A percentile compares a stretch with the other conserved stretches of the same genome.
These are phyloP conservation scores for Ambrosia hybrid DNA, from an alignment of 140 eudicot species.

Conservation along the genomic window DNA sequence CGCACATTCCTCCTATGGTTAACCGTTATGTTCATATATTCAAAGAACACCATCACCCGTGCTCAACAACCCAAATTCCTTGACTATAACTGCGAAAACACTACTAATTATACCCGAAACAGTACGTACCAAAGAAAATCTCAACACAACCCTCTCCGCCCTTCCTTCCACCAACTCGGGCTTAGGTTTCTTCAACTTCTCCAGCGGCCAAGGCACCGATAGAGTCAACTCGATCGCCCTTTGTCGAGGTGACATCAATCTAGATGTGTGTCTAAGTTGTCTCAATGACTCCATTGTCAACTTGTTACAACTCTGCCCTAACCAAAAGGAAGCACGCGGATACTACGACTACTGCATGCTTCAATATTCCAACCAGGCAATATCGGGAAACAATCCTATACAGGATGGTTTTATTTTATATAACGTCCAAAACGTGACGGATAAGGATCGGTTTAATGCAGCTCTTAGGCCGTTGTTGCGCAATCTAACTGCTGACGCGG, in stretches of 20 bases:
- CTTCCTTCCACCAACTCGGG: constrained; percentile 1
- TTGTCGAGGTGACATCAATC: not conserved
- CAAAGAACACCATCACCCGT: not conserved
- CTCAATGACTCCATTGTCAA: not conserved
- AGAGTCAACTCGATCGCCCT: not conserved
- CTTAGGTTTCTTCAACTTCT: not conserved
- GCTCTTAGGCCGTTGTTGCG: not conserved
- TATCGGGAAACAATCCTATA: not conserved
- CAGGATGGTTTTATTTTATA: not conserved
- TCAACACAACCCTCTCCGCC: not conserved
- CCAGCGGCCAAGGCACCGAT: not conserved
- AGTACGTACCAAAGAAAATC: constrained; percentile 2
- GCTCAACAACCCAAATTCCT: not conserved
- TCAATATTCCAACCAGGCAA: not conserved
- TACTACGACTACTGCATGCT: not conserved
- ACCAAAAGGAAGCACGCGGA: not conserved
- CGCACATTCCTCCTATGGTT: not conserved
- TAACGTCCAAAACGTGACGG: not conserved
- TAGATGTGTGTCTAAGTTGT: not conserved
- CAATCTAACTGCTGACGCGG: not conserved
- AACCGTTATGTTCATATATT: not conserved
- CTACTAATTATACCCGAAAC: not conserved
- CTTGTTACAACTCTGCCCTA: not conserved
- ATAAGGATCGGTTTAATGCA: not conserved
- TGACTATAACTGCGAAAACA: not conserved